Evolutionary conservation across 495 filamentous ascomycete genomes (phyloP).

Genomic region (Aspergillus baeticus): DNA sequence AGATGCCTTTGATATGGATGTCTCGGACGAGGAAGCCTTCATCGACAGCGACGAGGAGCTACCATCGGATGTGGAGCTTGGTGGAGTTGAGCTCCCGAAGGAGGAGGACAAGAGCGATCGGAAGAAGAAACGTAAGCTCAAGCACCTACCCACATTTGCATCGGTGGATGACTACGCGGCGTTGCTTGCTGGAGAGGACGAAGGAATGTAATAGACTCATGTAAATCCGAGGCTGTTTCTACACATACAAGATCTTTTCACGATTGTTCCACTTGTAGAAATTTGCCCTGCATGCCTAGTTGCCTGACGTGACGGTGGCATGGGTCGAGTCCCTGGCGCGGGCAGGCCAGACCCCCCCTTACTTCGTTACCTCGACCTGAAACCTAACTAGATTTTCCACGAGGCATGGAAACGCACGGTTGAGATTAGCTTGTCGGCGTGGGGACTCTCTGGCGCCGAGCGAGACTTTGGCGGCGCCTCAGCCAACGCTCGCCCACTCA

Average conservation of each 20-base stretch:
- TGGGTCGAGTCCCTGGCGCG: no score
- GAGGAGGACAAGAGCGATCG: conserved; percentile 53
- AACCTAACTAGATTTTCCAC: not conserved
- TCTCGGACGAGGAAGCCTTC: conserved; percentile 52
- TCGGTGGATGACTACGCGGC: conserved; percentile 91
- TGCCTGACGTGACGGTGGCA: not conserved
- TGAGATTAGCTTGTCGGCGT: conserved; percentile 8
- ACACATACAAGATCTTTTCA: not conserved
- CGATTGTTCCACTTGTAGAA: no score
- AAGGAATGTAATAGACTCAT: conserved; percentile 42
- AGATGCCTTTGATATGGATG: conserved; percentile 52
- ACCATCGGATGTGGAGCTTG: conserved; percentile 51
- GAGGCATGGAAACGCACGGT: not conserved
- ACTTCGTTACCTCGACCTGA: not conserved
- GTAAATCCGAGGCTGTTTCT: not conserved
- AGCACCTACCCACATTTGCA: conserved; percentile 86
- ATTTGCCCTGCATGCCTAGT: not conserved
- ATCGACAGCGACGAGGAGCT: conserved; percentile 55
- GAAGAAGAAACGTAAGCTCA: conserved; percentile 79
- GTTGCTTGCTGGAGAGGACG: conserved; percentile 73
- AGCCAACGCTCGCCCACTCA: no score
- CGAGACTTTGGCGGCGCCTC: no score
- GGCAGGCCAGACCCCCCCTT: no score
- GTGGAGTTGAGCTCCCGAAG: conserved; percentile 32
- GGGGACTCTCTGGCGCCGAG: not conserved